phyloP scores from a whole-genome alignment of 2,329 filamentous ascomycete genomes.

The Aureobasidium subglaciale region DNA sequence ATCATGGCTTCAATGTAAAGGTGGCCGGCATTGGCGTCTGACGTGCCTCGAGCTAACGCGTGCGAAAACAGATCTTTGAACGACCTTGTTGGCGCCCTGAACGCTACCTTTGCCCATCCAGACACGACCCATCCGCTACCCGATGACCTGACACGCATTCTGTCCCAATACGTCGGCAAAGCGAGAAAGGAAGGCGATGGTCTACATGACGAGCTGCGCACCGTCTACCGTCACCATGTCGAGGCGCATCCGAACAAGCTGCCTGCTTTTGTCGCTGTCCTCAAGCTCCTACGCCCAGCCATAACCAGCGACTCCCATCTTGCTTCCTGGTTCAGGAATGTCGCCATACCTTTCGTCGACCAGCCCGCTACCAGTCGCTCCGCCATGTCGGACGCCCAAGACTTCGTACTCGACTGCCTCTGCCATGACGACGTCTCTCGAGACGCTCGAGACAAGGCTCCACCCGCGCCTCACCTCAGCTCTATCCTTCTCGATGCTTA shows the following conservation, averaged over 20 bases:
- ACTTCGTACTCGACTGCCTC: constrained; percentile 58
- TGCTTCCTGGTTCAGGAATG: constrained; percentile 64
- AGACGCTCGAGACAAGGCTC: constrained; percentile 38
- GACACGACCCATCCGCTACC: constrained; percentile 50
- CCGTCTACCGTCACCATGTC: constrained; percentile 60
- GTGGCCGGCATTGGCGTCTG: neutral
- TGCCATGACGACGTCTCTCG: constrained; percentile 55
- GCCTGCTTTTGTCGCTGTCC: constrained; percentile 61
- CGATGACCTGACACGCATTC: constrained; percentile 53
- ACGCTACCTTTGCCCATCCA: constrained; percentile 31
- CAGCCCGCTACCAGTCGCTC: constrained; percentile 55
- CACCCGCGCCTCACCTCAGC: constrained; percentile 45
- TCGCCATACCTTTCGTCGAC: constrained; percentile 51
- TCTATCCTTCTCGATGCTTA: constrained; percentile 44
- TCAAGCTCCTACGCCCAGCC: constrained; percentile 57
- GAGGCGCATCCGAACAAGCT: constrained; percentile 49
- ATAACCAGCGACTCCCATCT: constrained; percentile 57
- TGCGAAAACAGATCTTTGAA: constrained; percentile 36
- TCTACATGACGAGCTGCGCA: constrained; percentile 64
- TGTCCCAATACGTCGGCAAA: constrained; percentile 61
- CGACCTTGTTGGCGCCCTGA: constrained; percentile 38
- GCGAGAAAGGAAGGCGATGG: constrained; percentile 61
- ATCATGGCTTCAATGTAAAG: constrained; percentile 16
- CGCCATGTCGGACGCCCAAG: constrained; percentile 56
- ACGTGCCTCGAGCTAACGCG: neutral